Conservation (phyloP, 225 moss, liverwort and hornwort genomes). For the Pleurozium schreberi region DNA sequence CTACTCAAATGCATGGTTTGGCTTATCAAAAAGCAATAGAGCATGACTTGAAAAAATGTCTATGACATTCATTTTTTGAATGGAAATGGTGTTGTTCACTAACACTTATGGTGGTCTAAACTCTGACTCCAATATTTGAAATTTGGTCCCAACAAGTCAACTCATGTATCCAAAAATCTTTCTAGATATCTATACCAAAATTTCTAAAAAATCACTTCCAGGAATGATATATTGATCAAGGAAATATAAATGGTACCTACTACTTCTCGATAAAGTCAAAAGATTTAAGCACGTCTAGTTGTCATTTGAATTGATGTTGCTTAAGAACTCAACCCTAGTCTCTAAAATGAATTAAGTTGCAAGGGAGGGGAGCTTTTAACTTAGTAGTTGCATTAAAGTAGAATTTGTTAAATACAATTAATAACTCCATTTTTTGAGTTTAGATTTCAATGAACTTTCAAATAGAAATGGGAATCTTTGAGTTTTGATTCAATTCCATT, state of each 20-base stretch:
- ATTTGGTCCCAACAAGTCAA: no score
- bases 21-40: neutral
- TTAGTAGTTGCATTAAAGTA: neutral
- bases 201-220: neutral
- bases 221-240: neutral
- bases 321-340: neutral
- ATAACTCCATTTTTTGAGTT: neutral
- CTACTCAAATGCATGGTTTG: neutral
- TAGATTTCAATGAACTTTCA: neutral
- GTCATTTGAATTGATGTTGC: neutral
- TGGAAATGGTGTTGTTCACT: no score
- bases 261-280: neutral
- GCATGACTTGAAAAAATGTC: neutral
- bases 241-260: neutral
- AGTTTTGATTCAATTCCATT: neutral
- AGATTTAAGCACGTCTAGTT: neutral
- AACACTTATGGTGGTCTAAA: neutral
- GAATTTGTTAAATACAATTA: neutral
- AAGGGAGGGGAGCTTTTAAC: neutral
- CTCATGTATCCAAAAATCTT: accelerated
- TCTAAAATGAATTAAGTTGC: no score
- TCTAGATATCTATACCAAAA: no score
- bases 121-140: no score
- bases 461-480: neutral
- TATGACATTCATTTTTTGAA: neutral